A percentile compares a stretch with the other conserved stretches of the same genome.
These are phyloP conservation scores for Backusella mclennaniae DNA, from an alignment of 192 early-diverging fungal species.

Conservation along the genomic window DNA sequence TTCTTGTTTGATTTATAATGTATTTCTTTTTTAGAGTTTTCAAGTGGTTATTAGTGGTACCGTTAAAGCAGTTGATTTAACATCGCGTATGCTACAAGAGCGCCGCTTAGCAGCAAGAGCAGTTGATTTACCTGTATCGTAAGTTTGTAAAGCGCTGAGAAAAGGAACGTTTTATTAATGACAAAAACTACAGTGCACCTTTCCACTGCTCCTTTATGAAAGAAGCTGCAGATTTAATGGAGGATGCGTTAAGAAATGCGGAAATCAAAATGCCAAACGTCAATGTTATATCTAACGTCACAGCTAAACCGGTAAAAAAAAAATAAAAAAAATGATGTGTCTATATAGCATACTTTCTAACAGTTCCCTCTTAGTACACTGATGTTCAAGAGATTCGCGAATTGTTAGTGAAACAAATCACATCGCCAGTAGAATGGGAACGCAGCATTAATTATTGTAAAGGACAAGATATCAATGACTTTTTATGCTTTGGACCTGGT, in stretches of 20 bases:
- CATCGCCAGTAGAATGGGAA: conserved; percentile 88
- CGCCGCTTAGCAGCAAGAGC: conserved; percentile 83
- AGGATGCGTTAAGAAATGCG: conserved; percentile 60
- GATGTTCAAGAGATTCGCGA: conserved; percentile 57
- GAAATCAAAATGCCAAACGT: conserved; percentile 72
- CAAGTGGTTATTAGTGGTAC: conserved; percentile 94
- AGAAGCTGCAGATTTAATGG: conserved; percentile 77
- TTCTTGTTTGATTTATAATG: not conserved
- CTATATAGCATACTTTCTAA: not conserved
- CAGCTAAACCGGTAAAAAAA: conserved; percentile 71
- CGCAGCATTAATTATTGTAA: conserved; percentile 80
- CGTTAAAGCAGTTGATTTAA: conserved; percentile 79
- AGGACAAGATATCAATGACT: conserved; percentile 77
- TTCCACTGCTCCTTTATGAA: conserved; percentile 95
- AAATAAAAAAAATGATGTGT: conserved; percentile 11
- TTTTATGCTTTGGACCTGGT: conserved; percentile 83
- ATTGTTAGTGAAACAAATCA: conserved; percentile 76
- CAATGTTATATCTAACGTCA: conserved; percentile 92
- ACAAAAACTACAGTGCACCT: conserved; percentile 59
- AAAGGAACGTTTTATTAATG: not conserved
- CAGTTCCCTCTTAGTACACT: not conserved
- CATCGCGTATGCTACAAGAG: conserved; percentile 77
- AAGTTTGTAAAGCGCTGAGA: conserved; percentile 15
- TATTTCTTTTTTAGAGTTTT: conserved; percentile 42
- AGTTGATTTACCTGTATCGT: conserved; percentile 89